phyloP scores from a whole-genome alignment of 1,284 basidiomycete genomes.

The Austropuccinia psidii region DNA sequence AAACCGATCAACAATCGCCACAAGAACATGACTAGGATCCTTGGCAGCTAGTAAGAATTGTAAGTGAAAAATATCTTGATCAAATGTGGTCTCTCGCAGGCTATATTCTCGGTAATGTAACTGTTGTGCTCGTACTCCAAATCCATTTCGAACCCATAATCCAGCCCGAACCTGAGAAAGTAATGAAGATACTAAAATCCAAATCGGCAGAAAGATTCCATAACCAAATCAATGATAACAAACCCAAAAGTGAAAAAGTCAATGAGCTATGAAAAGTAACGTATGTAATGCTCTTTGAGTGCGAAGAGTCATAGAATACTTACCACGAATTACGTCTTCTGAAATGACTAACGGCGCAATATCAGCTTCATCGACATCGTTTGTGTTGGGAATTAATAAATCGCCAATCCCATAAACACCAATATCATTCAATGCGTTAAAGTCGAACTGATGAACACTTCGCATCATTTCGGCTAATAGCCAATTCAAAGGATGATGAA shows the following conservation, averaged over 20 bases:
- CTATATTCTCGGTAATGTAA: constrained; percentile 94
- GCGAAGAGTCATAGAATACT: neutral
- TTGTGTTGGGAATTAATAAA: constrained; percentile 20
- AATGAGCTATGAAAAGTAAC: too few species aligned
- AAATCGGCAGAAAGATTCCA: constrained; percentile 4
- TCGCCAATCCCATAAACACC: constrained; percentile 22
- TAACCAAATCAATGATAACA: neutral
- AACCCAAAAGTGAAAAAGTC: neutral
- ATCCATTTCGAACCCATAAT: constrained; percentile 96
- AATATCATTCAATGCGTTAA: constrained; percentile 54
- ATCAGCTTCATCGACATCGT: constrained; percentile 11
- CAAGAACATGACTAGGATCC: constrained; percentile 70
- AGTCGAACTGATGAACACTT: constrained; percentile 51
- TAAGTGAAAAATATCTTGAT: constrained; percentile 88
- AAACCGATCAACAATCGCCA: constrained; percentile 83
- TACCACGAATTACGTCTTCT: constrained; percentile 30
- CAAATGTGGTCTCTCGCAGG: constrained; percentile 90
- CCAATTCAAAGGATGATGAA: constrained; percentile 92
- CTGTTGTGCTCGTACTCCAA: constrained; percentile 88
- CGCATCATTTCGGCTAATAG: constrained; percentile 83
- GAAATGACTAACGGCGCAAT: constrained; percentile 4
- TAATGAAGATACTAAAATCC: constrained; percentile 63
- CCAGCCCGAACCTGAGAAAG: constrained; percentile 91
- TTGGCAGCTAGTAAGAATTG: constrained; percentile 54
- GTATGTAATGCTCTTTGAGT: too few species aligned